Conservation (phyloP, 2,329 filamentous ascomycete species). For the Dichotomopilus funicola region DNA sequence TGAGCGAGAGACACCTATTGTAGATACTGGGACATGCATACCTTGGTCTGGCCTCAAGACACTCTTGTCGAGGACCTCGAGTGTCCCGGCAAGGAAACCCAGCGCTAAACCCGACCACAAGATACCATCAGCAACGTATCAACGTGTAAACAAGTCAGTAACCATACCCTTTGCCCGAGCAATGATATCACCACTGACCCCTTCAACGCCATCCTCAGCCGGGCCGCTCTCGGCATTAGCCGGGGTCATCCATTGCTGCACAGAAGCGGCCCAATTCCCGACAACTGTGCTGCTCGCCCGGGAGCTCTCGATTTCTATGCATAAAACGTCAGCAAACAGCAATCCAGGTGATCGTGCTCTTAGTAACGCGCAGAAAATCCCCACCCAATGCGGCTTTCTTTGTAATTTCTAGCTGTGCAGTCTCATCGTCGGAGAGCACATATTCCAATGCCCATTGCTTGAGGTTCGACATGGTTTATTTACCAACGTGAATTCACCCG, state of each 20-base stretch:
- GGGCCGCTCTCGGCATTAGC: conserved; percentile 28
- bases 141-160: neutral
- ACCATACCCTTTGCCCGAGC: conserved; percentile 44
- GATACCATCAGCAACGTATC: neutral
- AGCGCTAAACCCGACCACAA: conserved; percentile 36
- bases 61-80: conserved; percentile 41
- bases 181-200: conserved; percentile 45
- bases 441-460: conserved; percentile 48
- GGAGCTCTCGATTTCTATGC: conserved; percentile 39
- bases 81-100: conserved; percentile 49
- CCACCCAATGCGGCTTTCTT: conserved; percentile 41
- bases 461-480: conserved; percentile 41
- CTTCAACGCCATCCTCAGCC: conserved; percentile 34
- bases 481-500: no score
- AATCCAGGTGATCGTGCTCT: neutral
- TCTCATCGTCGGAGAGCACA: conserved; percentile 45
- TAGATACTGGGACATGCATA: conserved; percentile 19
- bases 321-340: neutral
- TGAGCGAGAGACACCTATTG: neutral
- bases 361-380: neutral
- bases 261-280: conserved; percentile 49
- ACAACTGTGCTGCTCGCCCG: conserved; percentile 40
- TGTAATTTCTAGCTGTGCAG: conserved; percentile 35
- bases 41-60: conserved; percentile 46
- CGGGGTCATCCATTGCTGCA: conserved; percentile 46